phyloP scores from a whole-genome alignment of 164 flowering plant species.

The Brasenia schreberi region DNA sequence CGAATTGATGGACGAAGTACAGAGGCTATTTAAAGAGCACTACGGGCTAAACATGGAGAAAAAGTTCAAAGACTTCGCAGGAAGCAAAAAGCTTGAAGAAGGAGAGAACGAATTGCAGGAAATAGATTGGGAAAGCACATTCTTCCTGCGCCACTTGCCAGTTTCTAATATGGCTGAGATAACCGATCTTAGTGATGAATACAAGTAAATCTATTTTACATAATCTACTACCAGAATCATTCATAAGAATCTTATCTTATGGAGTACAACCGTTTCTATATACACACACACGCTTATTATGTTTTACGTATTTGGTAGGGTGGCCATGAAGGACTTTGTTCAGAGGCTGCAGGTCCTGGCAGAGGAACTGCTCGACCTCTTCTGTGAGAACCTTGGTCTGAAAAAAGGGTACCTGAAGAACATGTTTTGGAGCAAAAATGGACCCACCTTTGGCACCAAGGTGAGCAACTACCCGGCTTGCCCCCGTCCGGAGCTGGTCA shows the following conservation, averaged over 20 bases:
- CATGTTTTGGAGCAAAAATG: constrained; percentile 56
- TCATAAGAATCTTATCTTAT: too few species aligned
- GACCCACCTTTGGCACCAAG: constrained; percentile 85
- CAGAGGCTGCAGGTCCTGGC: constrained; percentile 51
- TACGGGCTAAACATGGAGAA: constrained; percentile 70
- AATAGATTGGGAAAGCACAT: constrained; percentile 81
- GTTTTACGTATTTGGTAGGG: constrained; percentile 21
- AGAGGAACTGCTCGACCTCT: constrained; percentile 56
- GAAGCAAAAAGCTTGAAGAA: constrained; percentile 41
- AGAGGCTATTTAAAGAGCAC: constrained; percentile 71
- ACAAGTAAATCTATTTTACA: constrained; percentile 25
- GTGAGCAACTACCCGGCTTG: constrained; percentile 92
- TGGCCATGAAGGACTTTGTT: constrained; percentile 72
- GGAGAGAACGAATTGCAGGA: constrained; percentile 27
- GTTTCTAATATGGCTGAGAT: constrained; percentile 58
- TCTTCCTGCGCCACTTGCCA: constrained; percentile 75
- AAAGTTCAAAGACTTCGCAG: constrained; percentile 64
- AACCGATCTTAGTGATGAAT: constrained; percentile 67
- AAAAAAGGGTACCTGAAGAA: constrained; percentile 73
- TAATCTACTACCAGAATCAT: too few species aligned
- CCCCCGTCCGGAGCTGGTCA: constrained; percentile 74
- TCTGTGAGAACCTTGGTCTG: constrained; percentile 86
- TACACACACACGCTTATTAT: too few species aligned
- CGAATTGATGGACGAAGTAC: constrained; percentile 69
- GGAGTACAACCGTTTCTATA: not conserved